Evolutionary conservation across 2,329 filamentous ascomycete species (phyloP), one percentile per base, ranked within the genome.

Genomic region (Orbilia brochopaga): DNA sequence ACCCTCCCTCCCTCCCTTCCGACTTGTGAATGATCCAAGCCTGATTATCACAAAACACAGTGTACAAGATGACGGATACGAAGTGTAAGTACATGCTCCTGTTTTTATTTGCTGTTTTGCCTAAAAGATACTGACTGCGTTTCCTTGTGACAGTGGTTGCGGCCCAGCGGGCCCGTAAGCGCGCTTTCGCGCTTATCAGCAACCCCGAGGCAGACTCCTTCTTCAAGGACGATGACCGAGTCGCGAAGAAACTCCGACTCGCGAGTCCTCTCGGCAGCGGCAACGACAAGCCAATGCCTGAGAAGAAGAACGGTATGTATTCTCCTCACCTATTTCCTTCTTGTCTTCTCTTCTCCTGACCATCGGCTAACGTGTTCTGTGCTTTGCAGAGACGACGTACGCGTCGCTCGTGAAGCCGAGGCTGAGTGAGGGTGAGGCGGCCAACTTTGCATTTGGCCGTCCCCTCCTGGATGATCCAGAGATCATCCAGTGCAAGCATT

Each of bases 401-500:
- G 56, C 57, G 4, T 23, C 40, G 5, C 23, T 66, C 3, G 37
- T 72, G 1, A 64, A 65, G 19, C 5, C 76, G 2, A 85, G 86
- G 59, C 85, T 96, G 57, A 90, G 95, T 76, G 88, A 92, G 70
- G 86, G 83, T 73, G 87, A 90, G 13, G 86, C 90, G 75, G 87
- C 91, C 70, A 90, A 90, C 2, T 97, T 97, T 79, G 84, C 87
- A 2, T 92, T 88, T 52, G 91, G 91, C 73, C 87, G 89, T 66
- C 91, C 92, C 0, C 84, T 96, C 75, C 88, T 92, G 76, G 92
- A 96, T 77, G 84, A 83, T 64, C 85, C 90, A 10, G 91, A 96
- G 74, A 85, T 91, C 8, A 87, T 94, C 56, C 85, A 89, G 75
- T 99, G 93, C 84, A 97, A 94, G 79, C 91, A 95, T 79, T 99